These are phyloP conservation scores for Trypanosoma lewisi DNA, from an alignment of 208 protist genomes.

Conservation along the genomic window DNA sequence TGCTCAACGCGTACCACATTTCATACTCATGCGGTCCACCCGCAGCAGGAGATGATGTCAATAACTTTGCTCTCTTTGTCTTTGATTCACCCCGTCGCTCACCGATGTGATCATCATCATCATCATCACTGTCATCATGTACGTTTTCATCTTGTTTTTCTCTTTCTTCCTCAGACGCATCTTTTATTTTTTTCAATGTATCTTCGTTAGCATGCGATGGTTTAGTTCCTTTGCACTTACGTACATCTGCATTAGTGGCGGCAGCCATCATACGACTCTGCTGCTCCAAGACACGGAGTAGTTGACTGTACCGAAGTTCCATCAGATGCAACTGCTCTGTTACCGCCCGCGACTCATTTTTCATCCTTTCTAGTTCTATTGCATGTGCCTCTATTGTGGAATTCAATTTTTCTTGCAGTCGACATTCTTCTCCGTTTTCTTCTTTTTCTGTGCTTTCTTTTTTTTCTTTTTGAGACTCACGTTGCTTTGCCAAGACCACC, in stretches of 20 bases:
- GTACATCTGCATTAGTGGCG: neutral
- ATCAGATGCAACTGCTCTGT: conserved; percentile 1
- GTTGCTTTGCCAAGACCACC: neutral
- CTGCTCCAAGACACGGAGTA: conserved; percentile 9
- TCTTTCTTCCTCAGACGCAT: neutral
- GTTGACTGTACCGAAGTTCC: conserved; percentile 1
- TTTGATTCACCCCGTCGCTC: neutral
- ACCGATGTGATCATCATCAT: neutral
- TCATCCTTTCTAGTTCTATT: conserved; percentile 2
- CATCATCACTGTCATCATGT: neutral
- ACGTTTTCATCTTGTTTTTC: neutral
- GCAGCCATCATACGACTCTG: conserved; percentile 15
- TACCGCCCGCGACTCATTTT: neutral
- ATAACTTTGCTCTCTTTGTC: neutral
- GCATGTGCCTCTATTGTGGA: neutral
- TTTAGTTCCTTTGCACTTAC: neutral
- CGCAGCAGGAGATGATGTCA: too few relatives aligned
- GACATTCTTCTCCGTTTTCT: too few relatives aligned
- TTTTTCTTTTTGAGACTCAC: neutral
- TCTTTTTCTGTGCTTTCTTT: too few relatives aligned
- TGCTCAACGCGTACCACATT: neutral
- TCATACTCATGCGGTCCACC: too few relatives aligned
- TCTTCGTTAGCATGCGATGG: neutral
- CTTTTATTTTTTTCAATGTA: too few relatives aligned
- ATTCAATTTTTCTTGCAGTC: conserved; percentile 8